Percentiles rank a stretch among this genome's conserved stretches.
Conservation (phyloP, 441 rosid species). For the Euphorbia neoarborescens region DNA sequence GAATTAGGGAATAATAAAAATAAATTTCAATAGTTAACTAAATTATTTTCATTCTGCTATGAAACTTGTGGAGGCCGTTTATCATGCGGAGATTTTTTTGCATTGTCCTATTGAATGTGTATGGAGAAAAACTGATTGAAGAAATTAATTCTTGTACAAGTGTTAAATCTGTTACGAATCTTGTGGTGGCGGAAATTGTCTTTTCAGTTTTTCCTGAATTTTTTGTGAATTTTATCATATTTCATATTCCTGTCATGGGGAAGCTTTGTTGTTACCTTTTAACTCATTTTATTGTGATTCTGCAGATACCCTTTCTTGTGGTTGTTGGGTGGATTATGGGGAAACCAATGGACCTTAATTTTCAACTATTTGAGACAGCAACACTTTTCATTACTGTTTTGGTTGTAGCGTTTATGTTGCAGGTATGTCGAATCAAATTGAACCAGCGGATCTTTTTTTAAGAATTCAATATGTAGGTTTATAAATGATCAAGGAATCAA, state of each 20-base stretch:
- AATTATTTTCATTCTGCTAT: neutral
- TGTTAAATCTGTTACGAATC: no score
- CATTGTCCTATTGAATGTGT: no score
- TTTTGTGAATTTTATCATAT: neutral
- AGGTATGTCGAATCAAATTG: constrained; percentile 34
- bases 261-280: neutral
- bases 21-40: neutral
- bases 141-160: neutral
- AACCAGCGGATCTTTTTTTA: neutral
- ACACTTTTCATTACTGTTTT: constrained; percentile 72
- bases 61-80: neutral
- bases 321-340: constrained; percentile 85
- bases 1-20: neutral
- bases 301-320: constrained; percentile 78
- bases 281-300: constrained; percentile 3
- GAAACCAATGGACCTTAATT: constrained; percentile 70
- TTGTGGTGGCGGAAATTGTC: no score
- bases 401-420: constrained; percentile 78
- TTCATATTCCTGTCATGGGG: neutral
- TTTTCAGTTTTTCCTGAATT: no score
- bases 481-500: neutral
- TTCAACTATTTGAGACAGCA: constrained; percentile 85
- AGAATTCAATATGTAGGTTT: neutral
- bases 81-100: no score
- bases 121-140: neutral